These are phyloP conservation scores for Huntiella abstrusa DNA, from an alignment of 2,329 filamentous ascomycete species.

Conservation along the genomic window DNA sequence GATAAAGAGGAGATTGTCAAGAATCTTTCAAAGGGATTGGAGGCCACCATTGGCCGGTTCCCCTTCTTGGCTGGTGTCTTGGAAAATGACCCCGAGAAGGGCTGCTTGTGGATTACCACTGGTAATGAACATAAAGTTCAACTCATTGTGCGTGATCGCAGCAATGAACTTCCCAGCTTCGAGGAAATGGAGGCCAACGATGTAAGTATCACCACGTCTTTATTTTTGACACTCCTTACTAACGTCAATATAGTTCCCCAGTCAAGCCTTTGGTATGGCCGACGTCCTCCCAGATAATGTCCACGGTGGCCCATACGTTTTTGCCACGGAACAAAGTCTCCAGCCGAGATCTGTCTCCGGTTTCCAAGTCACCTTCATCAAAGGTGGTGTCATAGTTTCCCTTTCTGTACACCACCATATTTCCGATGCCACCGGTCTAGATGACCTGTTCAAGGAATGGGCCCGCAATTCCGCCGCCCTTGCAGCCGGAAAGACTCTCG, in stretches of 20 bases:
- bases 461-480: neutral
- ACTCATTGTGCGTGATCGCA: neutral
- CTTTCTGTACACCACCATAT: conserved; percentile 1
- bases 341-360: neutral
- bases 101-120: neutral
- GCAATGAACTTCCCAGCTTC: neutral
- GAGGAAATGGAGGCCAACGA: conserved; percentile 5
- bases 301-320: neutral
- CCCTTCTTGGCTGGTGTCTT: conserved; percentile 1
- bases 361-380: conserved; percentile 6
- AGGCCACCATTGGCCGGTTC: neutral
- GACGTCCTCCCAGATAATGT: neutral
- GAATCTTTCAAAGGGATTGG: neutral
- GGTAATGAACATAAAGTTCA: neutral
- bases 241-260: conserved; percentile 3
- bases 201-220: conserved; percentile 1
- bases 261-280: neutral
- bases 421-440: conserved; percentile 4
- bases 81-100: neutral
- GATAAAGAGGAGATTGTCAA: conserved; percentile 1
- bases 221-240: neutral
- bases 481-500: neutral
- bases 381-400: conserved; percentile 2
- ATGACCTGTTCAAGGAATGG: conserved; percentile 1
- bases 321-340: neutral